Base-by-base conservation (phyloP, 139 green algal species). In the Pleodorina starrii region DNA sequence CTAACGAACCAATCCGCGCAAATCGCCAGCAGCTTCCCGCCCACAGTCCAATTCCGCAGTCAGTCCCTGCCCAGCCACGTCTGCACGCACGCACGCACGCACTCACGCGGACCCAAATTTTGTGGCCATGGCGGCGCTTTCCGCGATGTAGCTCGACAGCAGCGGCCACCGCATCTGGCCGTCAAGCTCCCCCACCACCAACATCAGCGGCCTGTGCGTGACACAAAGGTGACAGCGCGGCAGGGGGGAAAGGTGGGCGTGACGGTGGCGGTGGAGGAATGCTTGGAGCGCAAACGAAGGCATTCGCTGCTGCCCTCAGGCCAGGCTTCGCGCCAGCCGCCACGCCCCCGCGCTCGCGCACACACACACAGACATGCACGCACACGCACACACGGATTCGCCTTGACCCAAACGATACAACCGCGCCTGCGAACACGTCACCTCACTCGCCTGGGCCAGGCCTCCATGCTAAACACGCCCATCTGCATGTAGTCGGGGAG, bases 391-490 rank as follows among this genome's bases (percentile, higher is more conserved):
- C 6, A 21, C 54, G 21, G 29, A 21, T 21, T 12, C 5, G 5
- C 54, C 5, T 12, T 4, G 6, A 21, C 3, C 54, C 54, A 66
- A 21, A 66, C 54, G 3, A 25, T 25, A 66, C 9, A 27, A 60
- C 51, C 51, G 14, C 14, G 17, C 51, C 51, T 17, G 14, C 51
- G 14, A 14, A 60, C 51, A 17, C 17, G 51, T 17, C 51, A 60
- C 17, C 54, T 25, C 75, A 66, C 75, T 11, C 27, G 21, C 75
- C 75, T 46, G n/a, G 75, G 46, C 84, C 84, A 92, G 14, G 85
- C 59, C 44, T 92, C 90, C 19, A 86, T 32, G 85, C 68, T 92
- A 19, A 81, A 27, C 17, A 84, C 23, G 21, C 75, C 29, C 40
- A 23, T 32, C 36, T 75, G 29, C 38, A 27, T 29, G 1, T 75